These are phyloP conservation scores for Kregervanrija delftensis DNA, from an alignment of 805 yeast genomes.

Conservation along the genomic window DNA sequence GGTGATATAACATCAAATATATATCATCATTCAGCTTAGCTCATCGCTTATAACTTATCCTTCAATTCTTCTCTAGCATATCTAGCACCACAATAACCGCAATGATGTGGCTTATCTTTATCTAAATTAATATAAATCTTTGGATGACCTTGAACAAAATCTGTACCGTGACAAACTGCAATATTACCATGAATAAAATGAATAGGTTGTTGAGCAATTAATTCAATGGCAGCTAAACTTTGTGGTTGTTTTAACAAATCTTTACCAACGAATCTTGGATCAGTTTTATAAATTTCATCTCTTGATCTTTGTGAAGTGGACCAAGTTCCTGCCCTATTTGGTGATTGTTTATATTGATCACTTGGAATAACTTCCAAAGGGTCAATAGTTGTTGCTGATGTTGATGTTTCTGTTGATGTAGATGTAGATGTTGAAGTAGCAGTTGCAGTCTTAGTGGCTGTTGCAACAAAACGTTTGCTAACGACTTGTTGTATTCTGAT, in stretches of 20 bases:
- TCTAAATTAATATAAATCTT: slow-evolving; percentile 76
- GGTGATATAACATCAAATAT: too few relatives aligned
- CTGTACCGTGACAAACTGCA: slow-evolving; percentile 83
- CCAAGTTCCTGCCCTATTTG: slow-evolving; percentile 69
- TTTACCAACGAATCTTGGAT: slow-evolving; percentile 65
- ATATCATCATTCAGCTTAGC: too few relatives aligned
- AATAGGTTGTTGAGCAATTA: slow-evolving; percentile 69
- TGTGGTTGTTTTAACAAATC: slow-evolving; percentile 66
- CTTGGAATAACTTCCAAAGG: slow-evolving; percentile 13
- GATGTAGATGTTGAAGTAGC: slow-evolving; percentile 8
- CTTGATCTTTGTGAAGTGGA: slow-evolving; percentile 60
- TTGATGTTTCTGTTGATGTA: slow-evolving; percentile 2
- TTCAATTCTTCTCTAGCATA: slow-evolving; percentile 49
- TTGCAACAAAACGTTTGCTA: slow-evolving; percentile 9
- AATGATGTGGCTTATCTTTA: slow-evolving; percentile 61
- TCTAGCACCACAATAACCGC: slow-evolving; percentile 78
- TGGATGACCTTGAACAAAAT: slow-evolving; percentile 78
- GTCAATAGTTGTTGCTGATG: slow-evolving; percentile 10
- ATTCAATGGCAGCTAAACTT: slow-evolving; percentile 79
- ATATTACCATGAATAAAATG: slow-evolving; percentile 48
- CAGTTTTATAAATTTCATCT: slow-evolving; percentile 42
- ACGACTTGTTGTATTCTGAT: too few relatives aligned
- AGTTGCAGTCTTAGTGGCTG: slow-evolving; percentile 11
- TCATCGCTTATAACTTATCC: slow-evolving; percentile 15
- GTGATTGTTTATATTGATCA: slow-evolving; percentile 47